These are phyloP conservation scores for Fulvia fulva DNA, from an alignment of 2,329 filamentous ascomycete genomes.

Conservation along the genomic window DNA sequence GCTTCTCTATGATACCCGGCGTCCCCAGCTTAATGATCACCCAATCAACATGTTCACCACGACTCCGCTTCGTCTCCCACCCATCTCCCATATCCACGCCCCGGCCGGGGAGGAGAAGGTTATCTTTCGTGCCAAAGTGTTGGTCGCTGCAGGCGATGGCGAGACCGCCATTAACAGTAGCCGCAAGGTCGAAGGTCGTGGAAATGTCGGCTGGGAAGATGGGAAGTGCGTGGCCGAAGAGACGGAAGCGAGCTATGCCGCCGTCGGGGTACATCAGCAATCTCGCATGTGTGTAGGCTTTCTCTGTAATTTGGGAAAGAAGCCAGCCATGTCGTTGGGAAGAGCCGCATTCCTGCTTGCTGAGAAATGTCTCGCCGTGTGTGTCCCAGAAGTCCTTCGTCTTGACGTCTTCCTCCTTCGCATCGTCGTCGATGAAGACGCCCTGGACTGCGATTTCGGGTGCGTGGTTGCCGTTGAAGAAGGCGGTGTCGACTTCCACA, in stretches of 20 bases:
- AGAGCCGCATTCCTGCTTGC: conserved; percentile 67
- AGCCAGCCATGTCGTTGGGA: conserved; percentile 71
- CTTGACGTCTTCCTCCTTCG: conserved; percentile 60
- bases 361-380: conserved; percentile 68
- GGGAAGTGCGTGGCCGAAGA: conserved; percentile 72
- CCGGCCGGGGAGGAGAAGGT: conserved; percentile 72
- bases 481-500: conserved; percentile 75
- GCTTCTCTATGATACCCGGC: conserved; percentile 59
- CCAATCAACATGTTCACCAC: conserved; percentile 75
- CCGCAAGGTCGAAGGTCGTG: conserved; percentile 69
- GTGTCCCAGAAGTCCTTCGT: conserved; percentile 31
- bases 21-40: conserved; percentile 70
- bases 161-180: conserved; percentile 73
- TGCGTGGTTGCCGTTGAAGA: conserved; percentile 79
- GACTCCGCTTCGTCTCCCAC: conserved; percentile 77
- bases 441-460: conserved; percentile 75
- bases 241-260: conserved; percentile 73
- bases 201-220: conserved; percentile 66
- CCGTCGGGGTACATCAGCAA: conserved; percentile 84
- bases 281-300: conserved; percentile 73
- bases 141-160: conserved; percentile 75
- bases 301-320: conserved; percentile 52
- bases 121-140: conserved; percentile 78
- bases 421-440: conserved; percentile 60
- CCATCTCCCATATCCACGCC: conserved; percentile 85